Evolutionary conservation across 2,329 filamentous ascomycete genomes (phyloP).

Genomic region (Alternaria solani): DNA sequence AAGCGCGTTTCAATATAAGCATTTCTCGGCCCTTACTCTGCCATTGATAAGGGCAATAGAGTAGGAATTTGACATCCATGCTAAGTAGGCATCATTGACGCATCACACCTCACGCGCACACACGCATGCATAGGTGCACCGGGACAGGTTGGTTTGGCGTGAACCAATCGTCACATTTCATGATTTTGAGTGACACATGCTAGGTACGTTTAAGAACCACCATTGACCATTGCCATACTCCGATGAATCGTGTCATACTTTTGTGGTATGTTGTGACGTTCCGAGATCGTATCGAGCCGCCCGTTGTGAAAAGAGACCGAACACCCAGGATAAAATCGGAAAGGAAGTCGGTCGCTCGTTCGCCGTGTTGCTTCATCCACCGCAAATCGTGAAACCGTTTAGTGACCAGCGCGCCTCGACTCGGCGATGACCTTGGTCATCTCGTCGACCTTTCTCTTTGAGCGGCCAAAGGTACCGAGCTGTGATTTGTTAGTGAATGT

Average conservation of each 20-base stretch:
- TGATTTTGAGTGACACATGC: constrained; percentile 46
- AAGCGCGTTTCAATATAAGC: constrained; percentile 63
- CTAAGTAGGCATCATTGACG: constrained; percentile 55
- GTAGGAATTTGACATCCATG: constrained; percentile 99
- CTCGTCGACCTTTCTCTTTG: constrained; percentile 99
- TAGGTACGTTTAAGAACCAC: constrained; percentile 40
- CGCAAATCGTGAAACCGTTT: constrained; percentile 53
- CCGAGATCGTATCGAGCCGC: constrained; percentile 41
- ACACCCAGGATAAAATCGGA: constrained; percentile 47
- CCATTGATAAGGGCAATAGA: constrained; percentile 73
- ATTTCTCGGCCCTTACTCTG: constrained; percentile 99
- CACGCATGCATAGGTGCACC: constrained; percentile 5
- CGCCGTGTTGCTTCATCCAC: constrained; percentile 38
- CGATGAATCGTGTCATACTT: constrained; percentile 42
- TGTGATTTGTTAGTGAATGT: constrained; percentile 52
- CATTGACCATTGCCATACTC: constrained; percentile 45
- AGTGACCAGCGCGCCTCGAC: constrained; percentile 79
- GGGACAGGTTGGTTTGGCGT: constrained; percentile 34
- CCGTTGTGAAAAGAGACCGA: constrained; percentile 46
- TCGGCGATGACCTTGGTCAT: constrained; percentile 98
- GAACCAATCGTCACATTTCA: constrained; percentile 50
- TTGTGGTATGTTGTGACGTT: constrained; percentile 39
- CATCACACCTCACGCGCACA: constrained; percentile 6
- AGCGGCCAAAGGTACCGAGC: constrained; percentile 98
- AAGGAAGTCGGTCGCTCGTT: constrained; percentile 33